Conservation (phyloP, 768 basidiomycete genomes). For the Sporobolomyces roseus region DNA sequence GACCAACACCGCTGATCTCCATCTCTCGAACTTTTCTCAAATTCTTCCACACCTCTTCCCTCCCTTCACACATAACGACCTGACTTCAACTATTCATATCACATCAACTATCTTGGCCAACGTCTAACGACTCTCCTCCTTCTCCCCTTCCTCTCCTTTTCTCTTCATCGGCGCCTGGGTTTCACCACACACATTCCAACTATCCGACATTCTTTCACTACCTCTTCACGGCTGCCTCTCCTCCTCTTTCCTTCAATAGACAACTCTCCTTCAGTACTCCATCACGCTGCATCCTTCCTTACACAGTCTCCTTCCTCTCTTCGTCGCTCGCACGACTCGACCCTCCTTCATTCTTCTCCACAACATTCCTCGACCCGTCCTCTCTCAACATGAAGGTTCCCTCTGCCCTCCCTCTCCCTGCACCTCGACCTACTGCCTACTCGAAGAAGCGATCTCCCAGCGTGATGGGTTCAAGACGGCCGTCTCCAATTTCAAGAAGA, state of each 20-base stretch:
- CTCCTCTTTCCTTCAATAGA: neutral
- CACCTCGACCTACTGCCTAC: constrained; percentile 51
- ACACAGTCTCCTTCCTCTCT: neutral
- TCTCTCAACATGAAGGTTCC: constrained; percentile 28
- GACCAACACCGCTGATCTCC: constrained; percentile 12
- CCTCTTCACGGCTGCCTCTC: constrained; percentile 16
- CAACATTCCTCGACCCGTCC: constrained; percentile 28
- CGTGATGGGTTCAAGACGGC: neutral
- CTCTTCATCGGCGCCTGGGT: neutral
- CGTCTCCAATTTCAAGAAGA: constrained; percentile 50
- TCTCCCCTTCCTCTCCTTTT: neutral
- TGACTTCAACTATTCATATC: no score
- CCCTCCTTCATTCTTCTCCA: neutral
- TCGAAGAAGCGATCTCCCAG: constrained; percentile 58
- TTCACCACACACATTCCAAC: constrained; percentile 19
- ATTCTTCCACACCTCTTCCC: constrained; percentile 3
- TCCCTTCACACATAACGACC: neutral
- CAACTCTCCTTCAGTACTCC: neutral
- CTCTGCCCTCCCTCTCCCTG: constrained; percentile 26
- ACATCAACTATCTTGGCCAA: neutral
- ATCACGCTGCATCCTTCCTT: constrained; percentile 1
- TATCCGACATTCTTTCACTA: constrained; percentile 23
- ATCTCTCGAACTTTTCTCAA: neutral
- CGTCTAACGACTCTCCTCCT: constrained; percentile 34
- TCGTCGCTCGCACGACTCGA: constrained; percentile 1